Conservation (phyloP, 768 basidiomycete genomes). For the Sutorius australiensis region DNA sequence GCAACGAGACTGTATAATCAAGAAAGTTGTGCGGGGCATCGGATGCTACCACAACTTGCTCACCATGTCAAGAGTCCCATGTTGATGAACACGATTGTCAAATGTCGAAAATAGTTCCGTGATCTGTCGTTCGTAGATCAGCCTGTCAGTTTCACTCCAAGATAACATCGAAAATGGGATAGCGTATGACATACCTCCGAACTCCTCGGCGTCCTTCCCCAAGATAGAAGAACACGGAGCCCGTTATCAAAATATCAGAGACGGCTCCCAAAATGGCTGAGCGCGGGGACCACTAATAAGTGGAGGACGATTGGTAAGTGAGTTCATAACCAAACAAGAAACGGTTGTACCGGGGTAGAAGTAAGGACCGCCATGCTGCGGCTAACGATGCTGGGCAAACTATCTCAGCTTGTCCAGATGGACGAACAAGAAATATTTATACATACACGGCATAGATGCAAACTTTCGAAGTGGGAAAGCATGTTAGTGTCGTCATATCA, state of each 20-base stretch:
- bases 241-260: conserved; percentile 18
- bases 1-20: neutral
- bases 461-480: neutral
- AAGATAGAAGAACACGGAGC: conserved; percentile 21
- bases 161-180: neutral
- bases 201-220: conserved; percentile 11
- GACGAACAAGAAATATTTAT: neutral
- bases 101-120: conserved; percentile 7
- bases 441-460: neutral
- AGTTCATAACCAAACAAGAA: too few relatives aligned
- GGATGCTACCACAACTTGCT: neutral
- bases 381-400: neutral
- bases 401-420: neutral
- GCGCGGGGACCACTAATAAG: conserved; percentile 12
- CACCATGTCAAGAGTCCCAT: conserved; percentile 16
- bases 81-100: conserved; percentile 13
- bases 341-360: too few relatives aligned
- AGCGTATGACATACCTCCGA: neutral
- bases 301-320: neutral
- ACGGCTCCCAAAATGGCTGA: conserved; percentile 27
- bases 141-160: too few relatives aligned
- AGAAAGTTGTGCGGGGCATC: neutral
- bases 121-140: neutral
- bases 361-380: neutral
- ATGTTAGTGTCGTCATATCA: neutral